Evolutionary conservation across 208 protist species (phyloP).

Genomic region (Vickermania ingenoplastis): DNA sequence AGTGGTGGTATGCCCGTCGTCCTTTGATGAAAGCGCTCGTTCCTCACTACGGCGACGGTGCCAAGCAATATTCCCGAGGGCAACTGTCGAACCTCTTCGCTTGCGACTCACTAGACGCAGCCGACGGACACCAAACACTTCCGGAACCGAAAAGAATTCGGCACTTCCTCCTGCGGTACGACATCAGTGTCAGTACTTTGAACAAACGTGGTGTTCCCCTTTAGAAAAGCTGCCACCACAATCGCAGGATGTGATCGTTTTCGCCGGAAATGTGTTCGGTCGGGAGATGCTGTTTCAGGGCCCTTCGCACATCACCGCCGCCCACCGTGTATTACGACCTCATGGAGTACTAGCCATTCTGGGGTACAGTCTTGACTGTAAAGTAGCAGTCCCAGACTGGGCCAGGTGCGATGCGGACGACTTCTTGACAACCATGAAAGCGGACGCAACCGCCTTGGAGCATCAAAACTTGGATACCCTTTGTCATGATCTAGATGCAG

Average conservation of each 20-base stretch:
- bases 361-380: constrained; percentile 21
- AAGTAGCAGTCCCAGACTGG: constrained; percentile 35
- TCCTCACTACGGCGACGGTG: constrained; percentile 24
- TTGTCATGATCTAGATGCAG: no score
- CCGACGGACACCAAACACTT: no score
- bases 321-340: constrained; percentile 45
- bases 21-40: constrained; percentile 13
- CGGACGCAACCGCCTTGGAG: constrained; percentile 1
- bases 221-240: constrained; percentile 25
- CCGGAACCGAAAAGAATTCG: no score
- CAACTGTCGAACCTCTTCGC: constrained; percentile 26
- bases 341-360: constrained; percentile 72
- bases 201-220: constrained; percentile 11
- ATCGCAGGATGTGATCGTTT: constrained; percentile 69
- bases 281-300: constrained; percentile 67
- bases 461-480: no score
- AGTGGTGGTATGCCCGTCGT: constrained; percentile 50
- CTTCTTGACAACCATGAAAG: constrained; percentile 13
- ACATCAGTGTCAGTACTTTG: no score
- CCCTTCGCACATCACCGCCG: constrained; percentile 69
- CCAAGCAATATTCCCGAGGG: constrained; percentile 33
- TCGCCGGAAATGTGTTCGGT: constrained; percentile 61
- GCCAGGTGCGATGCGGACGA: constrained; percentile 29
- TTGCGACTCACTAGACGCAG: no score
- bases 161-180: no score